phyloP scores from a whole-genome alignment of 331 rosid species.

The Pyrus hybrid region DNA sequence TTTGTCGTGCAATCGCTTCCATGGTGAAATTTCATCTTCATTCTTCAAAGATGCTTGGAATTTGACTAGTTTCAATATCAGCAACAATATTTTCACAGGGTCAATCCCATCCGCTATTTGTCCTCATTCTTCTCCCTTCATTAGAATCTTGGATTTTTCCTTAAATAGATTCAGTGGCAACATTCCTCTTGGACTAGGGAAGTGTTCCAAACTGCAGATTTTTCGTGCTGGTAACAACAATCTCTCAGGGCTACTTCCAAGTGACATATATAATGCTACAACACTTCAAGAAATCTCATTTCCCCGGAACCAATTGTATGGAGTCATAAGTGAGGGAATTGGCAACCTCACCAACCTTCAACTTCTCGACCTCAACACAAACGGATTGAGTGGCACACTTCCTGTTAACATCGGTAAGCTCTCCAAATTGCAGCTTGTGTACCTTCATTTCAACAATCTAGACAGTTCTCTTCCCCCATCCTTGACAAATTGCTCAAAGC shows the following conservation, averaged over 20 bases:
- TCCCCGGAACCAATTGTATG: neutral
- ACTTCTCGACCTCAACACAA: too few species aligned
- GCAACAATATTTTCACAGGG: neutral
- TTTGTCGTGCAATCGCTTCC: neutral
- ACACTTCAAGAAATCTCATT: neutral
- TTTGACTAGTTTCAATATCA: neutral
- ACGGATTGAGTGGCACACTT: too few species aligned
- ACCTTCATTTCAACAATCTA: too few species aligned
- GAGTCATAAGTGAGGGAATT: neutral
- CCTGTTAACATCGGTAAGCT: too few species aligned
- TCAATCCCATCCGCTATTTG: neutral
- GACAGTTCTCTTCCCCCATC: too few species aligned
- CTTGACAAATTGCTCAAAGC: too few species aligned
- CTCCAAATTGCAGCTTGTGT: too few species aligned
- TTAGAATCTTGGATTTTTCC: neutral
- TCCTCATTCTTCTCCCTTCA: neutral
- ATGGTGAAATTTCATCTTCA: neutral
- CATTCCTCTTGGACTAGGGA: neutral
- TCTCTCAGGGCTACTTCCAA: neutral
- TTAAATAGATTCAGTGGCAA: neutral
- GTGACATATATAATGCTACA: neutral
- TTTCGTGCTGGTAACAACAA: neutral
- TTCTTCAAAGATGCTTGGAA: neutral
- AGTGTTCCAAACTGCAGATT: neutral
- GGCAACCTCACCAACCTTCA: neutral